phyloP scores from a whole-genome alignment of 108 stramenopile genomes.

The Fistulifera pelliculosa region DNA sequence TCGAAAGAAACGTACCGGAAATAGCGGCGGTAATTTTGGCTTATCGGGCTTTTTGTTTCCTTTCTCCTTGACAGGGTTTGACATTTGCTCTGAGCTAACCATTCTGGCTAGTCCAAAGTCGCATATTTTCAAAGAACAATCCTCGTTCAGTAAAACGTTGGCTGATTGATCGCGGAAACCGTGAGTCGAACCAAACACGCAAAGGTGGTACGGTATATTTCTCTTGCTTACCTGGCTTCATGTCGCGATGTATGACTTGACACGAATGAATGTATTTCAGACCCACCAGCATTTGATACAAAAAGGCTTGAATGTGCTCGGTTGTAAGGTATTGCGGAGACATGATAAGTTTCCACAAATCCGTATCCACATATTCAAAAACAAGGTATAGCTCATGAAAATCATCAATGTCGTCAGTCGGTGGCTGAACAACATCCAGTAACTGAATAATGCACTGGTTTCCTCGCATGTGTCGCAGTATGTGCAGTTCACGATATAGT shows the following conservation, averaged over 20 bases:
- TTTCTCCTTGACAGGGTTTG: neutral
- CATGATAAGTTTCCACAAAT: slow-evolving; percentile 97
- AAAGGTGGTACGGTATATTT: too few species aligned
- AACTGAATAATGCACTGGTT: slow-evolving; percentile 90
- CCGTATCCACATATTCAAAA: slow-evolving; percentile 95
- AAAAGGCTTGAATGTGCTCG: slow-evolving; percentile 95
- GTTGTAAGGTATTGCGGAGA: slow-evolving; percentile 95
- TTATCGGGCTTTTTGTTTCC: neutral
- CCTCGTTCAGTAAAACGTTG: slow-evolving; percentile 94
- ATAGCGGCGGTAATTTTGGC: neutral
- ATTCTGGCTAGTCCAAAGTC: slow-evolving; percentile 98
- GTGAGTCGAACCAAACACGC: slow-evolving; percentile 20
- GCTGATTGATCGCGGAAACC: too few species aligned
- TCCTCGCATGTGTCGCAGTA: slow-evolving; percentile 76
- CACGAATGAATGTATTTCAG: slow-evolving; percentile 91
- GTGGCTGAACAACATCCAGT: slow-evolving; percentile 83
- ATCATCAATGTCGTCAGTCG: slow-evolving; percentile 52
- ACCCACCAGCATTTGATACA: slow-evolving; percentile 95
- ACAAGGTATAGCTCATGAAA: slow-evolving; percentile 87
- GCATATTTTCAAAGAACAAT: slow-evolving; percentile 89
- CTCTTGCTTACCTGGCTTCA: slow-evolving; percentile 34
- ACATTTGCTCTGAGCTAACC: slow-evolving; percentile 33
- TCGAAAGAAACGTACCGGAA: slow-evolving; percentile 1
- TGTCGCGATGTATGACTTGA: slow-evolving; percentile 92
- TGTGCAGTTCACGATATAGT: slow-evolving; percentile 90